Percentiles rank a stretch among this genome's conserved stretches.
Conservation (phyloP, 179 eudicot species). For the Carnegiea gigantea region DNA sequence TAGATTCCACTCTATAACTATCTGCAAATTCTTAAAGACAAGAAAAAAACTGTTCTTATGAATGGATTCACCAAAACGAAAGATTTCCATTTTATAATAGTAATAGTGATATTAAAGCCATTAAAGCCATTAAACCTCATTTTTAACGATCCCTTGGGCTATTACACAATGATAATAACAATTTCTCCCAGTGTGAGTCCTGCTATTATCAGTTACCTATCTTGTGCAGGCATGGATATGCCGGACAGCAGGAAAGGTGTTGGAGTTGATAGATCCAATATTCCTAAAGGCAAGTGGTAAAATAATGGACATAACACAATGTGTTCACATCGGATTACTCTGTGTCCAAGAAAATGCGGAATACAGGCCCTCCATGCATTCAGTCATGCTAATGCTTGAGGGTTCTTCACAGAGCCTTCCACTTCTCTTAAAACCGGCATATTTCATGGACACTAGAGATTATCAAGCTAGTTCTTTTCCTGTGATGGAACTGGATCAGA, state of each 20-base stretch:
- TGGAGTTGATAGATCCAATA: conserved; percentile 13
- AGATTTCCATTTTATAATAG: too few relatives aligned
- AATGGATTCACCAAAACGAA: not conserved
- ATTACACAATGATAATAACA: too few relatives aligned
- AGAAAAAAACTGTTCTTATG: too few relatives aligned
- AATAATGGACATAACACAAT: conserved; percentile 3
- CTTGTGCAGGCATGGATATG: conserved; percentile 19
- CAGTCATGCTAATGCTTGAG: conserved; percentile 20
- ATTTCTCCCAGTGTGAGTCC: too few relatives aligned
- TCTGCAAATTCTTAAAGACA: too few relatives aligned
- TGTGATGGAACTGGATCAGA: not conserved
- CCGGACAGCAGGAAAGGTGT: conserved; percentile 6
- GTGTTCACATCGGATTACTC: conserved; percentile 21
- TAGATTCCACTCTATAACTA: too few relatives aligned
- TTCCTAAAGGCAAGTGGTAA: conserved; percentile 7
- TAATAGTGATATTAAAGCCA: too few relatives aligned
- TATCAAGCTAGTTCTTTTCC: not conserved
- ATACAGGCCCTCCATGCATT: conserved; percentile 18
- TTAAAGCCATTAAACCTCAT: too few relatives aligned
- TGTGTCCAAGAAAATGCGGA: conserved; percentile 24
- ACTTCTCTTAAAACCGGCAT: conserved; percentile 17
- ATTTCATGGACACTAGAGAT: conserved; percentile 11
- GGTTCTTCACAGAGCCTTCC: conserved; percentile 18
- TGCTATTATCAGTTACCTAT: not conserved
- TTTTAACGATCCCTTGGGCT: too few relatives aligned